phyloP scores from a whole-genome alignment of 225 moss, liverwort and hornwort genomes.

The Bryoerythrophyllum caledonicum region DNA sequence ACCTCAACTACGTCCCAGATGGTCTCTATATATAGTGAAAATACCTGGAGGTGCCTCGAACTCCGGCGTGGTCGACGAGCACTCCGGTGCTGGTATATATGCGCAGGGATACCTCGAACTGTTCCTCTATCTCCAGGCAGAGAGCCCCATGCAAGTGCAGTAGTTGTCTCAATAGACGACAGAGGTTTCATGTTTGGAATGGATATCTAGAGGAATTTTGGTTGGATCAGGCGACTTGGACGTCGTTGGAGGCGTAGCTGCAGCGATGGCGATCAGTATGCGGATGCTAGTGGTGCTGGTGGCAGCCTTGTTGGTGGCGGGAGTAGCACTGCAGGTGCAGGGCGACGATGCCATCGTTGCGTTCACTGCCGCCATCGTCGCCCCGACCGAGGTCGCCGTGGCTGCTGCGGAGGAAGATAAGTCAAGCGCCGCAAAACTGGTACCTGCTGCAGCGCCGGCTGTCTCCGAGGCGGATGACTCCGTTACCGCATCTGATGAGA shows the following conservation, averaged over 20 bases:
- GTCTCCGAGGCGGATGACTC: neutral
- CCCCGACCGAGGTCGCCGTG: too few relatives aligned
- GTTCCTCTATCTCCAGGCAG: neutral
- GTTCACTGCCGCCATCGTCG: neutral
- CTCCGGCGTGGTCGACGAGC: neutral
- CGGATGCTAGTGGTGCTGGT: neutral
- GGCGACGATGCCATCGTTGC: neutral
- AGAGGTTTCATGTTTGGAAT: neutral
- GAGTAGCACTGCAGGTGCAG: too few relatives aligned
- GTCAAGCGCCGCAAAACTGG: neutral
- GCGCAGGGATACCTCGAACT: neutral
- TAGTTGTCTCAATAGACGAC: too few relatives aligned
- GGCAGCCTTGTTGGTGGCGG: neutral
- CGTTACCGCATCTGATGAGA: too few relatives aligned
- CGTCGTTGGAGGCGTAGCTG: neutral
- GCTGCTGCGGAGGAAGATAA: too few relatives aligned
- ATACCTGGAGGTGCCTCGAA: neutral
- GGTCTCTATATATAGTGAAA: neutral
- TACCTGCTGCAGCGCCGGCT: neutral
- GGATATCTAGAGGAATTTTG: too few relatives aligned
- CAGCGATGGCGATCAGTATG: slow-evolving; percentile 10
- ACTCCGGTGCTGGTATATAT: neutral
- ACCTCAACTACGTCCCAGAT: too few relatives aligned
- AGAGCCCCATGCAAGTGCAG: neutral
- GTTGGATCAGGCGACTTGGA: neutral